Conservation (phyloP, 2,329 filamentous ascomycete species). For the Neophaeococcomyces aloes region DNA sequence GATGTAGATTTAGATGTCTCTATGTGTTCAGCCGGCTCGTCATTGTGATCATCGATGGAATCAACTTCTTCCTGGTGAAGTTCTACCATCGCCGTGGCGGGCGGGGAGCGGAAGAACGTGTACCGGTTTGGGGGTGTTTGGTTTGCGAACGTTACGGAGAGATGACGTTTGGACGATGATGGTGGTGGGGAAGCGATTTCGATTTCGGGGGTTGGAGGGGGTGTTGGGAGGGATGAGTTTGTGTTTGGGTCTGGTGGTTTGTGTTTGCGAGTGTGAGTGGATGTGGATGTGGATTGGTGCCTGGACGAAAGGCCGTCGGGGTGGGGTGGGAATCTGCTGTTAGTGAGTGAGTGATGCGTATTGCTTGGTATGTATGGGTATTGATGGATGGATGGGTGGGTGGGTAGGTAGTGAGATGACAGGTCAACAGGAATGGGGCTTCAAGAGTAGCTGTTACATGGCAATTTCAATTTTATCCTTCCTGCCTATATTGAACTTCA, state of each 20-base stretch:
- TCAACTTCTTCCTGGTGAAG: too few relatives aligned
- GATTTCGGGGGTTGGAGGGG: not conserved
- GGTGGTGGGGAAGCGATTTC: not conserved
- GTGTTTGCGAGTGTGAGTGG: too few relatives aligned
- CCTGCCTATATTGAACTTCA: not conserved
- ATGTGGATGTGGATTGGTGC: too few relatives aligned
- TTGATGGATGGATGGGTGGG: too few relatives aligned
- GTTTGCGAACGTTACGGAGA: not conserved
- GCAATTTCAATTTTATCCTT: not conserved
- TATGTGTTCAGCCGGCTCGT: not conserved
- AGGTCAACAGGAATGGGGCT: not conserved
- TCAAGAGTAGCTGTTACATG: not conserved
- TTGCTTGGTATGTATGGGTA: too few relatives aligned
- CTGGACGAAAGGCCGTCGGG: not conserved
- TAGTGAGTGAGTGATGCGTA: too few relatives aligned
- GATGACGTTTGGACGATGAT: not conserved
- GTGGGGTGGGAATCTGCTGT: not conserved
- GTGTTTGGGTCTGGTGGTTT: slow-evolving; percentile 4
- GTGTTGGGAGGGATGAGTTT: not conserved
- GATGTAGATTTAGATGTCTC: too few relatives aligned
- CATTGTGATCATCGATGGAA: not conserved
- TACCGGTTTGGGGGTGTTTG: not conserved
- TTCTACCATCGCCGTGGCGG: not conserved
- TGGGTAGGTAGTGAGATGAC: slow-evolving; percentile 4
- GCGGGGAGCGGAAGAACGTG: not conserved